Evolutionary conservation across 2,329 filamentous ascomycete genomes (phyloP).

Genomic region (Fusarium chlamydosporum): DNA sequence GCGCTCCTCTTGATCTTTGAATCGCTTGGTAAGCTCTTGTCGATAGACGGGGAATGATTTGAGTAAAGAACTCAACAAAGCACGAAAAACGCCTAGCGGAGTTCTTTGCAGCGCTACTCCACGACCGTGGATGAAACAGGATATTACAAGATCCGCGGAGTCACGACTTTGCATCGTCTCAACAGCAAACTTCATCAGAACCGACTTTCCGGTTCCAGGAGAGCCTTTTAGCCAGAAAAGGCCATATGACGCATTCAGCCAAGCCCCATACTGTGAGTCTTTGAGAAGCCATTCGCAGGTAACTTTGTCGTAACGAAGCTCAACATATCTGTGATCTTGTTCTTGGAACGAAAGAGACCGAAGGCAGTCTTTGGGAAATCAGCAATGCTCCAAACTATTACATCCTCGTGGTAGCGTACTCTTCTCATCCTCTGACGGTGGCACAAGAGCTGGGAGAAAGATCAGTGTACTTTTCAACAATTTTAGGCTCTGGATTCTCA

Average conservation of each 20-base stretch:
- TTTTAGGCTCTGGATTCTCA: accelerated
- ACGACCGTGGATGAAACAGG: neutral
- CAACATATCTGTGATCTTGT: neutral
- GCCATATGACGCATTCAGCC: neutral
- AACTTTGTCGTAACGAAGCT: neutral
- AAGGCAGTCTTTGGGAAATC: accelerated
- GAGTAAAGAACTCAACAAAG: neutral
- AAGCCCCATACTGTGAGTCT: neutral
- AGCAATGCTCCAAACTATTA: accelerated
- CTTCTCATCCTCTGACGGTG: neutral
- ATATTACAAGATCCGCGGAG: neutral
- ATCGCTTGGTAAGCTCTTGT: accelerated
- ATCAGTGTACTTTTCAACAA: neutral
- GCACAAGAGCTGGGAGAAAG: accelerated
- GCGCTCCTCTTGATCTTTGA: neutral
- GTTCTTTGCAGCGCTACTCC: neutral
- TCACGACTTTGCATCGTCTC: neutral
- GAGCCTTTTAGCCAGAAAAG: constrained; percentile 6
- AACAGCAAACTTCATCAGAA: neutral
- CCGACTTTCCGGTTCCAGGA: constrained; percentile 13
- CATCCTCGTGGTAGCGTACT: accelerated
- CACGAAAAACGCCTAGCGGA: neutral
- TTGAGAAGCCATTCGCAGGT: constrained; percentile 7
- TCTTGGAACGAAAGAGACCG: neutral
- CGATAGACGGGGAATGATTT: neutral